phyloP scores from a whole-genome alignment of 352 stramenopile genomes.

The Pythium biforme region DNA sequence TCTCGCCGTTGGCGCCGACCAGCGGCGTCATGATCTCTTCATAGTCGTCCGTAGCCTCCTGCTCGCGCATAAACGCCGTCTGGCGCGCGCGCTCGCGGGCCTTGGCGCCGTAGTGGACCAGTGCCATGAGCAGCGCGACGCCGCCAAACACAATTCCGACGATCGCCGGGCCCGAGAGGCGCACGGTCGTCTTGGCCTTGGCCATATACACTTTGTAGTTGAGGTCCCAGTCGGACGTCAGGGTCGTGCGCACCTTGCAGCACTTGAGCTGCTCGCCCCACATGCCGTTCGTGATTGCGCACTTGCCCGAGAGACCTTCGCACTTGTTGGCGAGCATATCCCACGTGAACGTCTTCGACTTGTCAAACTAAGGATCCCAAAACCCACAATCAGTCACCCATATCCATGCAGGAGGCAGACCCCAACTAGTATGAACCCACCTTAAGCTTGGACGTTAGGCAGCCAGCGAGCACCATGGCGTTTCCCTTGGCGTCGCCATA shows the following conservation, averaged over 20 bases:
- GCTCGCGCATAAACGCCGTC: conserved; percentile 84
- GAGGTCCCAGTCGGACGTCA: conserved; percentile 72
- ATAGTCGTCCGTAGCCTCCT: conserved; percentile 88
- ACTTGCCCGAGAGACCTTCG: conserved; percentile 68
- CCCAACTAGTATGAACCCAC: conserved; percentile 12
- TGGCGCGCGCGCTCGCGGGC: conserved; percentile 75
- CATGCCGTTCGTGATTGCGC: conserved; percentile 81
- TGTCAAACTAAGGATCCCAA: conserved; percentile 47
- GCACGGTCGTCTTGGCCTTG: conserved; percentile 42
- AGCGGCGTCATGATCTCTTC: conserved; percentile 91
- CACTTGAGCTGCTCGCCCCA: conserved; percentile 85
- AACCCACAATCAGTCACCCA: background rate
- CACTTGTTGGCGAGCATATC: conserved; percentile 83
- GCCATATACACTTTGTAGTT: conserved; percentile 71
- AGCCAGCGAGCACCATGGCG: conserved; percentile 80
- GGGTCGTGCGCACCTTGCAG: conserved; percentile 53
- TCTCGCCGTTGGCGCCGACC: conserved; percentile 57
- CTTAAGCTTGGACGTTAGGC: conserved; percentile 67
- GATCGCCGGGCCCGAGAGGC: conserved; percentile 67
- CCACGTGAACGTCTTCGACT: conserved; percentile 82
- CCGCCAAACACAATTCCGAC: conserved; percentile 80
- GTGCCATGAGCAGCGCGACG: conserved; percentile 74
- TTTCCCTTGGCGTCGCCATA: conserved; percentile 61
- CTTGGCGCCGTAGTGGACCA: conserved; percentile 85
- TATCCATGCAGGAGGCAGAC: background rate